Evolutionary conservation across 116 monocot genomes (phyloP), one percentile per base, ranked within the genome.

Genomic region (Trichopus zeylanicus): DNA sequence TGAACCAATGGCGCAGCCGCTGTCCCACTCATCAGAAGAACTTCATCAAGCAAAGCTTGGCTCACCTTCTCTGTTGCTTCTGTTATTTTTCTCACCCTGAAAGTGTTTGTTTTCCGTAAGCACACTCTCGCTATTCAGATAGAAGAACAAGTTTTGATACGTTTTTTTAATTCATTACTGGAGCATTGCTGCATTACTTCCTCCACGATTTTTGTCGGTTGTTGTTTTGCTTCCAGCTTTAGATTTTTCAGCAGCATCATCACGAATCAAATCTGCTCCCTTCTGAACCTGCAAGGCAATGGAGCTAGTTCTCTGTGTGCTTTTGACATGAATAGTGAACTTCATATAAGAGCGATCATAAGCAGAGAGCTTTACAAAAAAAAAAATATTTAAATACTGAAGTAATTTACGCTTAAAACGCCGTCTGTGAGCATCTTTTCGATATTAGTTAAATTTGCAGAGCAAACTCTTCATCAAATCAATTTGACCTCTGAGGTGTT

Each of bases 31-130:
- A 86, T 62, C 6, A 57, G 12, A 21, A 86, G 7, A 15, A 86
- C 78, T 0, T 78, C 83, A 15, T 83, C 70, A 20, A 94, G 86
- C 73, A 94, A 76, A 57, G 86, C 59, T 27, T 55, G 67, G 72
- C 83, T 94, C 81, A 94, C 78, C 53, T 80, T 89, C 70, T 94
- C 94, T 9, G 86, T 94, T 73, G 75, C 83, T 57, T 78, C 89
- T 31, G 94, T 81, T 31, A 94, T 26, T 63, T 78, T 82, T 65
- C 94, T 85, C 59, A 78, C 94, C 70, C 94, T 94, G 78, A 59
- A 62, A 48, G n/a, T n/a, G n/a, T n/a, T n/a, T n/a, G n/a, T n/a
- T n/a, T n/a, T n/a, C n/a, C n/a, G n/a, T n/a, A n/a, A n/a, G n/a
- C n/a, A n/a, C n/a, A n/a, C n/a, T n/a, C n/a, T n/a, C n/a, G n/a